Evolutionary conservation across 2,329 filamentous ascomycete species (phyloP).

Genomic region (Talaromyces albobiverticillius): DNA sequence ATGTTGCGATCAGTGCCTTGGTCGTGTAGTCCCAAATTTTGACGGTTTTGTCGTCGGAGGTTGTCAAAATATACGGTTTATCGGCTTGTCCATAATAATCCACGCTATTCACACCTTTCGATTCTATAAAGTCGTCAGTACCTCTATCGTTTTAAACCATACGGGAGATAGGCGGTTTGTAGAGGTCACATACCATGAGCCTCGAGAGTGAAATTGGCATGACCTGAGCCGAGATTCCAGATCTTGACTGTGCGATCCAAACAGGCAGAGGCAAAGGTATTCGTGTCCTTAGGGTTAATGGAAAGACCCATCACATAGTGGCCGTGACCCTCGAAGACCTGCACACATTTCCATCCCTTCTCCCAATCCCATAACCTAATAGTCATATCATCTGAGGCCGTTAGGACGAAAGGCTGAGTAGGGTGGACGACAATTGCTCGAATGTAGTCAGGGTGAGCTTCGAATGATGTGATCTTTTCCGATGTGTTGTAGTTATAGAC

Average conservation of each 20-base stretch:
- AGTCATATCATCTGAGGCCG: conserved; percentile 96
- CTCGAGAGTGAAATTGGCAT: conserved; percentile 93
- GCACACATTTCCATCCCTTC: conserved; percentile 95
- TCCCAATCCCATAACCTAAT: conserved; percentile 99
- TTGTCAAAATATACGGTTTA: conserved; percentile 86
- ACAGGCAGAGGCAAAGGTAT: conserved; percentile 89
- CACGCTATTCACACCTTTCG: conserved; percentile 96
- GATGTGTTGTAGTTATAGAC: conserved; percentile 99
- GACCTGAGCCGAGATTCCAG: conserved; percentile 91
- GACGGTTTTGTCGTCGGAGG: conserved; percentile 92
- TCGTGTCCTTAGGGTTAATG: conserved; percentile 97
- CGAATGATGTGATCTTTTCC: conserved; percentile 95
- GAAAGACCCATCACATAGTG: conserved; percentile 97
- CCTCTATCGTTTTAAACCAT: neutral
- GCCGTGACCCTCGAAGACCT: conserved; percentile 92
- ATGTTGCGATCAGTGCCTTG: conserved; percentile 91
- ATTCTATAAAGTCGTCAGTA: conserved; percentile 46
- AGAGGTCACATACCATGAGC: conserved; percentile 70
- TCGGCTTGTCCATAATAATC: conserved; percentile 74
- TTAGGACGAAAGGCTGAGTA: conserved; percentile 91
- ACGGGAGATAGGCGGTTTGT: no score
- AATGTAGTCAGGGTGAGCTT: conserved; percentile 98
- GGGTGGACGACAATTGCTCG: conserved; percentile 94
- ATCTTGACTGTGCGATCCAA: conserved; percentile 96
- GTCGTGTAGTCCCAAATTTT: conserved; percentile 99